Conservation (phyloP, 2,329 filamentous ascomycete genomes). For the Aspergillus niger region DNA sequence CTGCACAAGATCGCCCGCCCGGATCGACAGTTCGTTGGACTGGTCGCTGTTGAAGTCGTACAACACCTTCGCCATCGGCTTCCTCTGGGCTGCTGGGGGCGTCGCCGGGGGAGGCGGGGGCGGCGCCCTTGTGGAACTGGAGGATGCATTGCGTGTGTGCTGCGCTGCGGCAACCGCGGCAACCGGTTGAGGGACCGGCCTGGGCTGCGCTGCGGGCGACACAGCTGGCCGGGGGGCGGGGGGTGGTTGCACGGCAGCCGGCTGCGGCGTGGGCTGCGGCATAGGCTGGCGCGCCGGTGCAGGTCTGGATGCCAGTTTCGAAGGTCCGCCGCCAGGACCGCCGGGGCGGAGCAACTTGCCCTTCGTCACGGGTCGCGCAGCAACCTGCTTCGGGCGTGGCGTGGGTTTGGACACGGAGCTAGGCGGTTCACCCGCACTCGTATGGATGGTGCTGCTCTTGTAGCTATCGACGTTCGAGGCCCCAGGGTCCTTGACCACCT, state of each 20-base stretch:
- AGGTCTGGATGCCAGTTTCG: constrained; percentile 61
- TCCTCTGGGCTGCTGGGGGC: constrained; percentile 59
- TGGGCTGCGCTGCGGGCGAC: constrained; percentile 44
- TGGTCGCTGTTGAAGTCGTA: constrained; percentile 89
- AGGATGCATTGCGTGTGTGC: constrained; percentile 52
- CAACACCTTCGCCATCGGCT: constrained; percentile 82
- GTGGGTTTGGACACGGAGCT: constrained; percentile 81
- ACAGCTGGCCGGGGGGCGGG: constrained; percentile 38
- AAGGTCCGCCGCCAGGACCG: constrained; percentile 78
- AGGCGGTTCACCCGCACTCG: constrained; percentile 77
- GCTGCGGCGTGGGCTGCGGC: constrained; percentile 32
- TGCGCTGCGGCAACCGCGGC: constrained; percentile 40
- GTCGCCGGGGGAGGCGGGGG: constrained; percentile 69
- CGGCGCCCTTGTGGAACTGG: constrained; percentile 65
- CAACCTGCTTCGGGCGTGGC: constrained; percentile 81
- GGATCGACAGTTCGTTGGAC: constrained; percentile 81
- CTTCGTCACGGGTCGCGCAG: constrained; percentile 85
- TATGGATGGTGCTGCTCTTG: constrained; percentile 91
- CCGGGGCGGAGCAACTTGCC: constrained; percentile 91
- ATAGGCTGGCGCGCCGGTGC: constrained; percentile 41
- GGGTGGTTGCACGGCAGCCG: constrained; percentile 29
- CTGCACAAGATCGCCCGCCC: constrained; percentile 77
- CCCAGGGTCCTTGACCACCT: constrained; percentile 84
- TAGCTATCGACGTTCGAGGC: constrained; percentile 72
- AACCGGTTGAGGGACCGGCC: constrained; percentile 52